Conservation (phyloP, 2,329 filamentous ascomycete genomes). For the Xylaria multiplex region DNA sequence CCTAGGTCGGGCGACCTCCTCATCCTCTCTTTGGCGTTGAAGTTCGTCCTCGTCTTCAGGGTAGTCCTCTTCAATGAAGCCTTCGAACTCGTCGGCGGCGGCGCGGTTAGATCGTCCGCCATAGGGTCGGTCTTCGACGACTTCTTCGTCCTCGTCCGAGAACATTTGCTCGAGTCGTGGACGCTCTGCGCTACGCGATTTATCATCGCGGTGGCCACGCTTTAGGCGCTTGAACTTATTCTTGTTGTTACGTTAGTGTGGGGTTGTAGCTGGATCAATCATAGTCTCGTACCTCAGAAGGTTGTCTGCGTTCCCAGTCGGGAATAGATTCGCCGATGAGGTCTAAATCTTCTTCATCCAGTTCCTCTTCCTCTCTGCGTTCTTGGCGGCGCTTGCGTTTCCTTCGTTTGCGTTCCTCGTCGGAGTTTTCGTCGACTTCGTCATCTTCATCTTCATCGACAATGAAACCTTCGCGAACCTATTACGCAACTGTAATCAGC, state of each 20-base stretch:
- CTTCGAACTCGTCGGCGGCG: constrained; percentile 83
- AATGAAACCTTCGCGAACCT: constrained; percentile 96
- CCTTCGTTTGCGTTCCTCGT: constrained; percentile 70
- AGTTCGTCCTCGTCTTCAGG: constrained; percentile 85
- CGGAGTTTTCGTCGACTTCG: constrained; percentile 69
- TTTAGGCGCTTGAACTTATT: constrained; percentile 97
- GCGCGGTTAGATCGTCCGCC: constrained; percentile 63
- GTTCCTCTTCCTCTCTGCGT: constrained; percentile 84
- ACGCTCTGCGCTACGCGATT: constrained; percentile 69
- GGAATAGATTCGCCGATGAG: constrained; percentile 87
- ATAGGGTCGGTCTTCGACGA: constrained; percentile 64
- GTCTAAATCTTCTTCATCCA: constrained; percentile 96
- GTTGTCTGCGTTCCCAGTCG: constrained; percentile 72
- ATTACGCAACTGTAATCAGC: constrained; percentile 38
- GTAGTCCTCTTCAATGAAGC: constrained; percentile 97
- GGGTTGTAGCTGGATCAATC: not conserved
- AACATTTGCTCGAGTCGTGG: constrained; percentile 92
- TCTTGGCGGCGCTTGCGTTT: constrained; percentile 80
- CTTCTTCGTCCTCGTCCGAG: constrained; percentile 89
- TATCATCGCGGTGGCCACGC: constrained; percentile 83
- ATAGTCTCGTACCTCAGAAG: constrained; percentile 71
- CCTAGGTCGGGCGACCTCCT: constrained; percentile 85
- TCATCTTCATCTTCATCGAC: constrained; percentile 88
- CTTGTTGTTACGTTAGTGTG: constrained; percentile 55
- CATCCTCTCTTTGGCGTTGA: constrained; percentile 80